A percentile compares a stretch with the other conserved stretches of the same genome.
These are phyloP conservation scores for Apiospora rasikravindrae DNA, from an alignment of 2,329 filamentous ascomycete species.

Conservation along the genomic window DNA sequence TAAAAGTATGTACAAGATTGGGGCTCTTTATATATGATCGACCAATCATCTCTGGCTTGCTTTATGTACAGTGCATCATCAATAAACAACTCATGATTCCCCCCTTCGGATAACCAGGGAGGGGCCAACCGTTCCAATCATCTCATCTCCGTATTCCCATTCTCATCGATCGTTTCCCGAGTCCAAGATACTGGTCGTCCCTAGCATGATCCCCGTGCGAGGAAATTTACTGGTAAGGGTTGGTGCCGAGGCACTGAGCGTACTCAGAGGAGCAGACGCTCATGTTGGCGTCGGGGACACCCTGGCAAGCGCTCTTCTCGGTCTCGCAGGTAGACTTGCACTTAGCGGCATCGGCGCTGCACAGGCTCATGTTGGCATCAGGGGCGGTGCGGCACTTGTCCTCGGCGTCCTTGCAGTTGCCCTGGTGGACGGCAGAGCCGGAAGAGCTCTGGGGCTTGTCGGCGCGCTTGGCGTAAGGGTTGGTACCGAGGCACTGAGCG, in stretches of 20 bases:
- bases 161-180: neutral
- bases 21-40: neutral
- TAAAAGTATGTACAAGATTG: neutral
- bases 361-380: neutral
- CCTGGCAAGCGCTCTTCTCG: neutral
- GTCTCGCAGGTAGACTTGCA: neutral
- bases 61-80: neutral
- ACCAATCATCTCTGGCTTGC: neutral
- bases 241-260: neutral
- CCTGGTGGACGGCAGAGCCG: too few species aligned
- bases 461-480: neutral
- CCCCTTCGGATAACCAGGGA: neutral
- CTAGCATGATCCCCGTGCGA: too few species aligned
- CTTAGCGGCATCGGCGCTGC: neutral
- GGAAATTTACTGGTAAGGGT: neutral
- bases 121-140: neutral
- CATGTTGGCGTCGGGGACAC: conserved; percentile 6
- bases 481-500: neutral
- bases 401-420: neutral
- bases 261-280: neutral
- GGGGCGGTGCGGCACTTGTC: neutral
- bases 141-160: neutral
- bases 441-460: neutral
- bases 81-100: neutral
- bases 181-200: too few species aligned